Base-by-base conservation (phyloP, 2,329 filamentous ascomycete genomes). In the Penicillium fuscoglaucum region DNA sequence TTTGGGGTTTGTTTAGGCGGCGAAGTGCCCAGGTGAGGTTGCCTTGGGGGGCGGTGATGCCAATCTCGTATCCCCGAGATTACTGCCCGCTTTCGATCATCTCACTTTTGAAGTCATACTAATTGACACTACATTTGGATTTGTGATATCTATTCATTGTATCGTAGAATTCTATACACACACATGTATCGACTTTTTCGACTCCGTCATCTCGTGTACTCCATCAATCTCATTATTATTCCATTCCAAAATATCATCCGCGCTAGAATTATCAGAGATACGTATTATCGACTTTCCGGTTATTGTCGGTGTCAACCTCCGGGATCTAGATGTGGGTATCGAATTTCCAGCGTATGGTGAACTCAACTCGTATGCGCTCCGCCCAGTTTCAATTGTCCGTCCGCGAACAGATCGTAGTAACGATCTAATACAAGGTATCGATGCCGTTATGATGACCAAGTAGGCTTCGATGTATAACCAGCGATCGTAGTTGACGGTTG, bases 361-460 rank as follows among this genome's bases (percentile, higher is more conserved):
- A 31, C 52, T 58, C 4, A 66, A 51, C 21, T 61, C 62, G 17
- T 66, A 52, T 26, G 60, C 57, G 52, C 63, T 57, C 13, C 35
- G 40, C 41, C 48, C 57, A 12, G 49, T 54, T 19, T 52, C n/a
- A 45, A 43, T 29, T 31, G 43, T 48, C 40, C 44, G 17, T 29
- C 52, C 4, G 47, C 43, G 24, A 40, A 58, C 3, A 3, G 63
- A 59, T 17, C 60, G 53, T 4, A 67, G 9, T 6, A 72, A 48
- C 0, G 68, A 68, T 17, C 70, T 66, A 7, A 74, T 59, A 15
- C 65, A 69, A 1, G 72, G 70, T 5, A 73, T 61, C 0, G 70
- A 74, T 1, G 70, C 65, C 2, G 70, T 72, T 26, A 72, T 65
- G 17, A 74, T 72, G 7, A 73, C 66, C 9, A 73, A 45, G 31